Evolutionary conservation across 345 rosid genomes (phyloP).

Genomic region (Linum usitatissimum): DNA sequence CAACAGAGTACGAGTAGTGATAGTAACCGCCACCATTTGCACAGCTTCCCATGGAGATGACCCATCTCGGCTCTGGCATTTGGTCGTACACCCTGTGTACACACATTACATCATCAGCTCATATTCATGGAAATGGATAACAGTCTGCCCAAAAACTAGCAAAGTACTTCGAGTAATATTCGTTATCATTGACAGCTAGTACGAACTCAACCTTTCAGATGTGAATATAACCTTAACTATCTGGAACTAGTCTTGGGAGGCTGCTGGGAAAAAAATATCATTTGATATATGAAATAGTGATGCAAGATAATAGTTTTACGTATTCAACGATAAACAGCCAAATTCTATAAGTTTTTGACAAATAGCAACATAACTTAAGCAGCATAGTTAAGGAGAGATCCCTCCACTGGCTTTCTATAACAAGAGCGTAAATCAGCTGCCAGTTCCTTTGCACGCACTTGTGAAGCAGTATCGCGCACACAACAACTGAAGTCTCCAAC

Average conservation of each 20-base stretch:
- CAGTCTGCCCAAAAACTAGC: neutral
- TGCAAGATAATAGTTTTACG: too few species aligned
- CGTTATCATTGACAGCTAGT: too few species aligned
- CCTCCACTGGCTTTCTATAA: neutral
- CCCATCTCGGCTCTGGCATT: constrained; percentile 99
- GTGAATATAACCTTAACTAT: too few species aligned
- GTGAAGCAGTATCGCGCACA: too few species aligned
- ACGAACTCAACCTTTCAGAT: too few species aligned
- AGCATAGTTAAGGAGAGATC: neutral
- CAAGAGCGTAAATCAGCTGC: neutral
- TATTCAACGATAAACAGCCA: neutral
- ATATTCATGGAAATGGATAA: neutral
- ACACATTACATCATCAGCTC: neutral
- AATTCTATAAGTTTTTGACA: neutral
- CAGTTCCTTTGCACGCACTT: neutral
- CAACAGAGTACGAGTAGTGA: constrained; percentile 95
- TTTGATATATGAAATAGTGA: too few species aligned
- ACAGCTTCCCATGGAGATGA: constrained; percentile 97
- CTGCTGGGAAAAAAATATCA: too few species aligned
- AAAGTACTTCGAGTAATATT: neutral
- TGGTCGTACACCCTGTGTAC: constrained; percentile 87
- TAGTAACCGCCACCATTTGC: constrained; percentile 99
- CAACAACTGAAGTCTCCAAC: too few species aligned
- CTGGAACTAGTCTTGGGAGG: neutral
- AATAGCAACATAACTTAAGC: neutral